These are phyloP conservation scores for Cryptococcus sp. DNA, from an alignment of 1,284 basidiomycete genomes.

Conservation along the genomic window DNA sequence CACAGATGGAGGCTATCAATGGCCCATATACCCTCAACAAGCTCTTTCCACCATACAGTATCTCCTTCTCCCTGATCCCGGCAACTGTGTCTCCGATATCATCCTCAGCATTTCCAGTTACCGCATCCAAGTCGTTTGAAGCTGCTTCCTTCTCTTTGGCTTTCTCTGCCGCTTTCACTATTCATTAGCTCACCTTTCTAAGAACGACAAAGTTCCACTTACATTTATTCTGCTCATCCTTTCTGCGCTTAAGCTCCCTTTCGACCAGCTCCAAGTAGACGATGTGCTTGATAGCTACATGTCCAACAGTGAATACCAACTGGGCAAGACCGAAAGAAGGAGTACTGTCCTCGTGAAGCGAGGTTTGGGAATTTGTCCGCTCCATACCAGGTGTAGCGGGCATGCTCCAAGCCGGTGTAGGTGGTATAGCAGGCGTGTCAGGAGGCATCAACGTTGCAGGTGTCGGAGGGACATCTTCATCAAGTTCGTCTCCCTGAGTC, in stretches of 20 bases:
- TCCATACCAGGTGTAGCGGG: conserved; percentile 4
- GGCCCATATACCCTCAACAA: conserved; percentile 82
- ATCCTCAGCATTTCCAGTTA: conserved; percentile 95
- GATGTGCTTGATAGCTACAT: conserved; percentile 95
- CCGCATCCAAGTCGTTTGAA: conserved; percentile 88
- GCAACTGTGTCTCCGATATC: conserved; percentile 92
- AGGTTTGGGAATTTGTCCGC: conserved; percentile 12
- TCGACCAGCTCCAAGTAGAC: conserved; percentile 97
- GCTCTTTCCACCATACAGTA: conserved; percentile 80
- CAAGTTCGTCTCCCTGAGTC: conserved; percentile 3
- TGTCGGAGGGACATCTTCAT: neutral
- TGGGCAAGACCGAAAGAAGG: conserved; percentile 86
- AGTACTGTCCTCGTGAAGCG: conserved; percentile 29
- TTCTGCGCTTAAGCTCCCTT: conserved; percentile 92
- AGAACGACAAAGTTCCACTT: conserved; percentile 26
- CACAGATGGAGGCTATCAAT: conserved; percentile 83
- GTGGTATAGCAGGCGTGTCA: conserved; percentile 1
- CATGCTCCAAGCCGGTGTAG: neutral
- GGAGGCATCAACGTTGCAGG: neutral
- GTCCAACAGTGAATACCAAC: conserved; percentile 88
- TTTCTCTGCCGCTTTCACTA: conserved; percentile 47
- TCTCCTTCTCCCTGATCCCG: conserved; percentile 76
- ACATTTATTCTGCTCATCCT: conserved; percentile 80
- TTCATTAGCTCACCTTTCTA: neutral
- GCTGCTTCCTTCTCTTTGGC: conserved; percentile 56